Conservation (phyloP, 768 basidiomycete species). For the Symmetrospora coprosmae region DNA sequence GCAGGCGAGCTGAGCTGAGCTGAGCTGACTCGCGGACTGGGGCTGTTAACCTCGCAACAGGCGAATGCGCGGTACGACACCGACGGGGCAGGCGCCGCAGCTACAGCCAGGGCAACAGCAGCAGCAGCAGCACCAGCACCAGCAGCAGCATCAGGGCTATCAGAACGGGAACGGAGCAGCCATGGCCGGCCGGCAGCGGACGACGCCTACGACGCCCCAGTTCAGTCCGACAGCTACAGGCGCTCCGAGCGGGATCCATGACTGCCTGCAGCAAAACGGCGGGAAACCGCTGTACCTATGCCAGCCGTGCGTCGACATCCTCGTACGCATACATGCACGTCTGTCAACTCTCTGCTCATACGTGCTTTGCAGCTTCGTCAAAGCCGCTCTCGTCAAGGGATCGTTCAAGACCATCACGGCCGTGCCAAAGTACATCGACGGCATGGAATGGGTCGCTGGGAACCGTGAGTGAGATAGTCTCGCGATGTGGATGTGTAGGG, state of each 20-base stretch:
- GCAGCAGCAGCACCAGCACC: constrained; percentile 20
- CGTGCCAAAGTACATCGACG: constrained; percentile 62
- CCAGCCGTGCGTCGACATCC: constrained; percentile 17
- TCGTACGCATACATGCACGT: background rate
- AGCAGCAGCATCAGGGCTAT: background rate
- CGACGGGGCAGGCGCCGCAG: background rate
- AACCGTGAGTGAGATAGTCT: constrained; percentile 37
- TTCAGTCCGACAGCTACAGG: background rate
- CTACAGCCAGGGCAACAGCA: background rate
- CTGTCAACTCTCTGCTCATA: background rate
- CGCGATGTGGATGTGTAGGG: too few species aligned
- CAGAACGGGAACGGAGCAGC: background rate
- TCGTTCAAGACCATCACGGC: constrained; percentile 98
- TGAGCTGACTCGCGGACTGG: too few species aligned
- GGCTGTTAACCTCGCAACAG: too few species aligned
- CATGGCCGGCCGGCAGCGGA: background rate
- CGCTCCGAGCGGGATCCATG: background rate
- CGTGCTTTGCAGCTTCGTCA: constrained; percentile 48
- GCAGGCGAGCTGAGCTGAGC: too few species aligned
- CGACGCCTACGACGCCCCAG: constrained; percentile 17
- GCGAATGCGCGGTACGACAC: background rate
- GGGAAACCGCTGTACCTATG: constrained; percentile 25
- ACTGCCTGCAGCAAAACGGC: constrained; percentile 17
- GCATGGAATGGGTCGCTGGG: constrained; percentile 45
- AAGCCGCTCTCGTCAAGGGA: constrained; percentile 87